Conservation (phyloP, 352 stramenopile genomes). For the Phytopythium oedochilum region DNA sequence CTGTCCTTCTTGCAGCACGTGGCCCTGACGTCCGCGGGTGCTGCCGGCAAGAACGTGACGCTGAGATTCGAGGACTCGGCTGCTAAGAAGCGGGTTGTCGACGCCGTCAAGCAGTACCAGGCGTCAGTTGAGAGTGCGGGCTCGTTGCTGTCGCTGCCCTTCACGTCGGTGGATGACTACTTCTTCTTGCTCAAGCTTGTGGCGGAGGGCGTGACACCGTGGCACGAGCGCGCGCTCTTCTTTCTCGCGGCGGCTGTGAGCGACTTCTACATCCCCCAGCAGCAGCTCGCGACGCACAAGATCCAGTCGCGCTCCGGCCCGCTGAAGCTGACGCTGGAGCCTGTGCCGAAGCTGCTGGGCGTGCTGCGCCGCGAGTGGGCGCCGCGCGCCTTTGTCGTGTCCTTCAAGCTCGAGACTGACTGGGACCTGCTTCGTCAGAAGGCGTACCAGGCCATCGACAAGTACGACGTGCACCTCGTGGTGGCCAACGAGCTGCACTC, state of each 20-base stretch:
- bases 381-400: conserved; percentile 93
- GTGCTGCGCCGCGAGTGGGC: conserved; percentile 90
- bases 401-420: conserved; percentile 99
- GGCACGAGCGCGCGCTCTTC: conserved; percentile 80
- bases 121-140: conserved; percentile 25
- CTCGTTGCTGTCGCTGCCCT: conserved; percentile 86
- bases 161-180: conserved; percentile 96
- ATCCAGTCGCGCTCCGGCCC: conserved; percentile 91
- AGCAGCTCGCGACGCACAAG: conserved; percentile 93
- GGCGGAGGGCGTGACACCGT: conserved; percentile 51
- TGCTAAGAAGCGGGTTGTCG: conserved; percentile 35
- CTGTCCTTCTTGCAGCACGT: conserved; percentile 68
- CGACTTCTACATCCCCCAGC: conserved; percentile 96
- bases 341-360: conserved; percentile 96
- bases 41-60: conserved; percentile 26
- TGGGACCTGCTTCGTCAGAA: conserved; percentile 91
- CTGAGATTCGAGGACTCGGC: conserved; percentile 27
- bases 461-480: conserved; percentile 96
- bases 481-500: conserved; percentile 96
- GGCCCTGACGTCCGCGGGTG: conserved; percentile 11
- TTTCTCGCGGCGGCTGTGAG: conserved; percentile 97
- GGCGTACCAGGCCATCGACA: conserved; percentile 87
- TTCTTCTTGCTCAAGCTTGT: conserved; percentile 90
- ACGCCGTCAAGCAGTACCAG: conserved; percentile 51
- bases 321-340: conserved; percentile 84